Conservation (phyloP, 441 rosid genomes). For the Gossypium lobatum region DNA sequence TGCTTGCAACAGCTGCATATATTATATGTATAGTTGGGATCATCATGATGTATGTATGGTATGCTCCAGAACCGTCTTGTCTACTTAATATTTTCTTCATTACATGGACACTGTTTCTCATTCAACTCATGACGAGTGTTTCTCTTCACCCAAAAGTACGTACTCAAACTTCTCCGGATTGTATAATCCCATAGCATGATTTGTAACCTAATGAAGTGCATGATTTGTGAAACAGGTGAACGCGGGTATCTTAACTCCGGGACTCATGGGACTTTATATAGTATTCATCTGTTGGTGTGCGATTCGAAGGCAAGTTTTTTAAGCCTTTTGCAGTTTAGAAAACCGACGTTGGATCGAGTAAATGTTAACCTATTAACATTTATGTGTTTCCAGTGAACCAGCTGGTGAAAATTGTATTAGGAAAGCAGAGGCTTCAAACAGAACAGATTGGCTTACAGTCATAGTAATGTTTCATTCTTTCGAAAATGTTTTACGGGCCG, state of each 20-base stretch:
- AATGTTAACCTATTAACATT: conserved; percentile 2
- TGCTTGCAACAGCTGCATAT: conserved; percentile 64
- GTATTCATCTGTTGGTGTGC: conserved; percentile 98
- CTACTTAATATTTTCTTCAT: conserved; percentile 91
- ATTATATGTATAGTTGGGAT: conserved; percentile 69
- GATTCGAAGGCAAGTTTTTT: conserved; percentile 60
- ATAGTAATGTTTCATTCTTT: conserved; percentile 48
- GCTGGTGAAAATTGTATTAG: conserved; percentile 79
- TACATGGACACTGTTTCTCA: conserved; percentile 84
- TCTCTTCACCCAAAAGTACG: conserved; percentile 84
- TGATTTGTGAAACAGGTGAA: conserved; percentile 48
- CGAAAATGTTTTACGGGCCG: not conserved
- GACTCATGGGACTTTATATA: conserved; percentile 94
- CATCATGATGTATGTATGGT: conserved; percentile 93
- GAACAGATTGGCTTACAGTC: conserved; percentile 93
- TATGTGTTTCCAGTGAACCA: conserved; percentile 67
- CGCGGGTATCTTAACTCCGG: conserved; percentile 78
- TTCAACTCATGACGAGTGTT: conserved; percentile 90
- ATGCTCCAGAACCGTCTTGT: conserved; percentile 75
- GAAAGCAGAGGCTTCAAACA: conserved; percentile 73
- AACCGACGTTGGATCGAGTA: not conserved
- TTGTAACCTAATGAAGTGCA: conserved; percentile 3
- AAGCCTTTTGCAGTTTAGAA: not conserved
- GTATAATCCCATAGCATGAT: conserved; percentile 8
- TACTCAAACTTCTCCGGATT: not conserved